Evolutionary conservation across 2,329 filamentous ascomycete genomes (phyloP).

Genomic region (Cladophialophora carrionii): DNA sequence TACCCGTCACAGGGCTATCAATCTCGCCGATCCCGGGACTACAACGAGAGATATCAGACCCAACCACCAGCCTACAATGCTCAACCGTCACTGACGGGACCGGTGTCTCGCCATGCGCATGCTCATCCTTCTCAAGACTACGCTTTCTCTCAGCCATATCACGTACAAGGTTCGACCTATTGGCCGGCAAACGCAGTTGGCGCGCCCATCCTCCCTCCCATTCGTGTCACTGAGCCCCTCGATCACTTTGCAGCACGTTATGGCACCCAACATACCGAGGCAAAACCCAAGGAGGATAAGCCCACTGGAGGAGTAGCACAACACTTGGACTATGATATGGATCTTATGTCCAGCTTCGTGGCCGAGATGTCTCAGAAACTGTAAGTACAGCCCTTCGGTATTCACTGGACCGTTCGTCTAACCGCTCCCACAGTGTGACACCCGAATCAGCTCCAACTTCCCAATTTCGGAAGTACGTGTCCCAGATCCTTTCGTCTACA

Average conservation of each 20-base stretch:
- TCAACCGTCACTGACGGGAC: conserved; percentile 30
- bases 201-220: conserved; percentile 47
- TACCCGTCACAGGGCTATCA: conserved; percentile 48
- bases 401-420: conserved; percentile 53
- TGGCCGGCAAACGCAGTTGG: conserved; percentile 36
- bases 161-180: conserved; percentile 29
- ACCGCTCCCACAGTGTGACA: conserved; percentile 65
- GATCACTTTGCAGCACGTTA: conserved; percentile 30
- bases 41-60: conserved; percentile 51
- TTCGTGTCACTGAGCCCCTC: conserved; percentile 47
- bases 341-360: conserved; percentile 93
- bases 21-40: conserved; percentile 50
- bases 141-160: conserved; percentile 32
- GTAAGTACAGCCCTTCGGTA: conserved; percentile 52
- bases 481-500: conserved; percentile 86
- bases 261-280: conserved; percentile 43
- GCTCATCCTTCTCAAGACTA: conserved; percentile 30
- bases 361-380: conserved; percentile 81
- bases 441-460: conserved; percentile 65
- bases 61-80: conserved; percentile 47
- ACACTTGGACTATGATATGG: conserved; percentile 95
- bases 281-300: conserved; percentile 63
- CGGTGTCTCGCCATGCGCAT: conserved; percentile 24
- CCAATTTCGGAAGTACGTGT: conserved; percentile 88
- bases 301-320: conserved; percentile 85